Evolutionary conservation across 176 grass and related monocot species (phyloP).

Genomic region (Aegilops speltoides): DNA sequence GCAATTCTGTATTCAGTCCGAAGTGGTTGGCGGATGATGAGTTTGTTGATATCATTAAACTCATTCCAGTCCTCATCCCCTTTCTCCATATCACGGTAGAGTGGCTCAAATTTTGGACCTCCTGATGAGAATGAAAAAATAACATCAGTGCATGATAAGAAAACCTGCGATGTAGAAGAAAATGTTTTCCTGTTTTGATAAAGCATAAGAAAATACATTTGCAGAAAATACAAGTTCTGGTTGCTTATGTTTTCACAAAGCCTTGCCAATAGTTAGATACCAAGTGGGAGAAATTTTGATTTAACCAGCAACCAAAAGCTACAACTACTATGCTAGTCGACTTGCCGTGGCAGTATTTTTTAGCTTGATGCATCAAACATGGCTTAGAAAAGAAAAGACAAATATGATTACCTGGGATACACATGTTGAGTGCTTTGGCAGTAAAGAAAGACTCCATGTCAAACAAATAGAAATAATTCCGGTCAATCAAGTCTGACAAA

Average conservation of each 20-base stretch:
- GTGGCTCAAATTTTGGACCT: conserved; percentile 95
- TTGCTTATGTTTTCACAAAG: not conserved
- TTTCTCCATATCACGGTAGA: conserved; percentile 98
- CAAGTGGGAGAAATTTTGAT: not conserved
- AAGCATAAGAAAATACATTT: not conserved
- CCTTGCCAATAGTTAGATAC: not conserved
- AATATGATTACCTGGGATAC: conserved; percentile 77
- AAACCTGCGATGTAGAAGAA: not conserved
- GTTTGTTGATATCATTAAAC: conserved; percentile 99
- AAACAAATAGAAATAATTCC: conserved; percentile 95
- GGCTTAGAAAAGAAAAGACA: conserved; percentile 3
- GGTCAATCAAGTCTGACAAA: conserved; percentile 84
- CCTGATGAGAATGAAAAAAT: conserved; percentile 48
- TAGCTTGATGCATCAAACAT: not conserved
- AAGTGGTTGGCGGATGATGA: conserved; percentile 97
- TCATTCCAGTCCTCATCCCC: conserved; percentile 99
- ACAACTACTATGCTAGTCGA: not conserved
- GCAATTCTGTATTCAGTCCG: conserved; percentile 99
- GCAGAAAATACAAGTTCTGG: not conserved
- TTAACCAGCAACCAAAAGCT: not conserved
- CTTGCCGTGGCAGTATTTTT: not conserved
- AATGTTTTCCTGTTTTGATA: not conserved
- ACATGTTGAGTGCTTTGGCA: conserved; percentile 99
- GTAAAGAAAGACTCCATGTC: conserved; percentile 99
- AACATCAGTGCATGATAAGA: not conserved